phyloP scores from a whole-genome alignment of 2,329 filamentous ascomycete species.

The Diaporthe sp. region DNA sequence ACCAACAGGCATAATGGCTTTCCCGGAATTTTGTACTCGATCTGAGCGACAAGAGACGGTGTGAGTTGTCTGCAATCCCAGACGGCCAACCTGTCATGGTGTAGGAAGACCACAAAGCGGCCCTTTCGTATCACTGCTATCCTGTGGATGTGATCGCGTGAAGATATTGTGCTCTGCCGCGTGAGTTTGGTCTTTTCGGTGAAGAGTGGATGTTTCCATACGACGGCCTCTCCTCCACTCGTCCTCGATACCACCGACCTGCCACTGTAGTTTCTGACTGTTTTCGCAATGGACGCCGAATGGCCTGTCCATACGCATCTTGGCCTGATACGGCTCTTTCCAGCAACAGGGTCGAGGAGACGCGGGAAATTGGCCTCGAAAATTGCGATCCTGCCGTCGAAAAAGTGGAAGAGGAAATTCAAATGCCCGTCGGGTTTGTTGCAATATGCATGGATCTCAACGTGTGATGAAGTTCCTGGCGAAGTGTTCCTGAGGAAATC shows the following conservation, averaged over 20 bases:
- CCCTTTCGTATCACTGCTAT: constrained; percentile 85
- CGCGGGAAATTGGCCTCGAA: constrained; percentile 84
- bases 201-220: constrained; percentile 80
- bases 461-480: constrained; percentile 58
- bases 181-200: constrained; percentile 68
- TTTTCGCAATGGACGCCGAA: constrained; percentile 83
- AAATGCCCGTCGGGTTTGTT: constrained; percentile 75
- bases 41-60: constrained; percentile 71
- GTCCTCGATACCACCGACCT: constrained; percentile 86
- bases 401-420: constrained; percentile 84
- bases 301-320: constrained; percentile 87
- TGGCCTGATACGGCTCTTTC: constrained; percentile 71
- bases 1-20: constrained; percentile 86
- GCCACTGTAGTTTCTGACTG: constrained; percentile 87
- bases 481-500: constrained; percentile 58
- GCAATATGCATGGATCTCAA: constrained; percentile 82
- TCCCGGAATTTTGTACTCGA: constrained; percentile 72
- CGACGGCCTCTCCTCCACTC: constrained; percentile 80
- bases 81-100: constrained; percentile 77
- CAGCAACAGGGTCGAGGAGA: constrained; percentile 80
- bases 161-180: constrained; percentile 77
- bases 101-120: constrained; percentile 84
- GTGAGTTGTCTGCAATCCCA: constrained; percentile 81
- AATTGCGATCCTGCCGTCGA: constrained; percentile 87
- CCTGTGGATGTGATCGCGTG: constrained; percentile 80